Conservation (phyloP, 2,329 filamentous ascomycete genomes). For the Fusarium tupiense region DNA sequence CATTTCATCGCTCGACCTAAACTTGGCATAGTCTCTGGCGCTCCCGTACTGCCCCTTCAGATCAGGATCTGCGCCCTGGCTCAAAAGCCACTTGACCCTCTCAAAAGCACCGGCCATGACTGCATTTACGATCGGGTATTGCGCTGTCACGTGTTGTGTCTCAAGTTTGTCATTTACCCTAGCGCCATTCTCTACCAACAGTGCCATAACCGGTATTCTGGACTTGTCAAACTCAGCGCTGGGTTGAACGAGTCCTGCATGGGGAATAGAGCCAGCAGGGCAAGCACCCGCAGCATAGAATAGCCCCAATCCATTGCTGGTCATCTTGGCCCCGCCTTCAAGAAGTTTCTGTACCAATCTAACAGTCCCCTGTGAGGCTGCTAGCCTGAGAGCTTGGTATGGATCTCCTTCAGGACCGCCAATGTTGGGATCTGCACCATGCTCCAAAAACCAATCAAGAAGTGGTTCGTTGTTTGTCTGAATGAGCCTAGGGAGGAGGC, state of each 20-base stretch:
- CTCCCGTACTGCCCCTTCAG: conserved; percentile 22
- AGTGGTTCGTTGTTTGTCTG: neutral
- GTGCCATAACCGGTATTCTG: conserved; percentile 31
- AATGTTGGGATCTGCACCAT: conserved; percentile 33
- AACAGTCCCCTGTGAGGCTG: conserved; percentile 13
- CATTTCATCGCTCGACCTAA: conserved; percentile 24
- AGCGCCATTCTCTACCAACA: conserved; percentile 23
- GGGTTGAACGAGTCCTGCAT: neutral
- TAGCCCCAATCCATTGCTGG: conserved; percentile 23
- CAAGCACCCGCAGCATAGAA: conserved; percentile 24
- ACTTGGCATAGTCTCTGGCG: conserved; percentile 9
- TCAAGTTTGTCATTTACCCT: conserved; percentile 13
- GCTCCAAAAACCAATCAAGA: conserved; percentile 32
- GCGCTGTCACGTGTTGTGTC: conserved; percentile 9
- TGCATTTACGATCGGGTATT: conserved; percentile 31
- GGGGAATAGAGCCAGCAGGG: neutral
- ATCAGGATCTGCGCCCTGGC: conserved; percentile 26
- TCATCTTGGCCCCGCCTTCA: conserved; percentile 17
- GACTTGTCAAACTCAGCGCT: conserved; percentile 13
- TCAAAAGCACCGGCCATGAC: conserved; percentile 32
- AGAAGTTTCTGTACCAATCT: conserved; percentile 26
- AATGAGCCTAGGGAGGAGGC: conserved; percentile 15
- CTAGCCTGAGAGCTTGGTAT: conserved; percentile 13
- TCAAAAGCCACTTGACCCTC: conserved; percentile 31
- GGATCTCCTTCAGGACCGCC: conserved; percentile 19